A percentile compares a stretch with the other conserved stretches of the same genome.
Conservation (phyloP, 2,329 filamentous ascomycete genomes). For the Pseudogymnoascus sp. region DNA sequence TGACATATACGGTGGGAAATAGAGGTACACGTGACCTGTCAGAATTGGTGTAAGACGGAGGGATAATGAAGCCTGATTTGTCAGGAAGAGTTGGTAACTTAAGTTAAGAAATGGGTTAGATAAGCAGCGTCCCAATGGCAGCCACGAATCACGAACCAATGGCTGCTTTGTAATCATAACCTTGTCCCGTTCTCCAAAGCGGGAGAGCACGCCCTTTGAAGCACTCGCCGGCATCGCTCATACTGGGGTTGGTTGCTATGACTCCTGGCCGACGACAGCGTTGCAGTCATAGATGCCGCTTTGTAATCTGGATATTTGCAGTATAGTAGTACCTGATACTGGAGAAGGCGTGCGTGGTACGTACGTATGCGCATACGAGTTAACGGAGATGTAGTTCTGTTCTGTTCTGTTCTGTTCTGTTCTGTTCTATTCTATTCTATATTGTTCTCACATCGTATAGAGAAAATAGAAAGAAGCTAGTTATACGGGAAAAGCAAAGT, state of each 20-base stretch:
- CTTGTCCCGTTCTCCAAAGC: too few relatives aligned
- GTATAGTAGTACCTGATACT: not conserved
- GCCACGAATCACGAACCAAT: not conserved
- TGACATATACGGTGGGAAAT: not conserved
- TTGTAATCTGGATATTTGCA: not conserved
- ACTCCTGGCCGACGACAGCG: conserved; percentile 2
- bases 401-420: too few relatives aligned
- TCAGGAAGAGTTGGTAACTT: not conserved
- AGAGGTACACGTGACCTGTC: not conserved
- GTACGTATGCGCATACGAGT: not conserved
- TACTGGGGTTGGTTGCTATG: not conserved
- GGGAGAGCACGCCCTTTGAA: not conserved
- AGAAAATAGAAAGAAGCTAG: not conserved
- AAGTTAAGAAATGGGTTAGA: not conserved
- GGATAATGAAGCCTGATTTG: conserved; percentile 4
- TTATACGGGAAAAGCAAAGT: not conserved
- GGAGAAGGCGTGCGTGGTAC: not conserved
- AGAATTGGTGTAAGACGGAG: not conserved
- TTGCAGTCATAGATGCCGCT: not conserved
- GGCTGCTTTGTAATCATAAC: too few relatives aligned
- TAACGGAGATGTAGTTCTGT: not conserved
- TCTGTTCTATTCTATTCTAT: not conserved
- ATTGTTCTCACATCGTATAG: not conserved
- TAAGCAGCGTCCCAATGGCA: not conserved
- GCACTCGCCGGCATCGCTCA: not conserved